Conservation (phyloP, 1,284 basidiomycete species). For the Albatrellus sp. region DNA sequence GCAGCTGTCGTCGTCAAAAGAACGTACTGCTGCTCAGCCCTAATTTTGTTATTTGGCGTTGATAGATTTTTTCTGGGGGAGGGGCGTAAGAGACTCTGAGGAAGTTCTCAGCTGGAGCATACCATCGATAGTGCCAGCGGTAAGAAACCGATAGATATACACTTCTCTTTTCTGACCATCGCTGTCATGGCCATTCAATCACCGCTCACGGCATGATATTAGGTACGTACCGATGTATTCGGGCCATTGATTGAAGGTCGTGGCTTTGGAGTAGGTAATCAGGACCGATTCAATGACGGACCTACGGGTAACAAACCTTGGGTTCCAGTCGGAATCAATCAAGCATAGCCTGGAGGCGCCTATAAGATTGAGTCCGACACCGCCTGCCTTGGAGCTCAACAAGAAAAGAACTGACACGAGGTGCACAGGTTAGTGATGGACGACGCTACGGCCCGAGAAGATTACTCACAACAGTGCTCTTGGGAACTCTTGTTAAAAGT, state of each 20-base stretch:
- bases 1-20: neutral
- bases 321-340: constrained; percentile 95
- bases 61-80: constrained; percentile 67
- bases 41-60: constrained; percentile 93
- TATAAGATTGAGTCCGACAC: constrained; percentile 89
- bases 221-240: constrained; percentile 72
- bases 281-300: constrained; percentile 4
- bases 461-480: constrained; percentile 46
- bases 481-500: constrained; percentile 70
- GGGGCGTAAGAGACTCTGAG: constrained; percentile 1
- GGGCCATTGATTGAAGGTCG: constrained; percentile 95
- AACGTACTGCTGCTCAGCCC: constrained; percentile 76
- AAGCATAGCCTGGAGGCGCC: constrained; percentile 79
- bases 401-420: constrained; percentile 69
- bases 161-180: constrained; percentile 92
- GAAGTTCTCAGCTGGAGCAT: constrained; percentile 7
- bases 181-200: constrained; percentile 25
- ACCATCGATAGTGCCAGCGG: constrained; percentile 71
- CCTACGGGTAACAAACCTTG: constrained; percentile 37
- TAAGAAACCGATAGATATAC: constrained; percentile 89
- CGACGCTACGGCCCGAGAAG: neutral
- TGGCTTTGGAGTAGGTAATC: constrained; percentile 33
- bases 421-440: constrained; percentile 1
- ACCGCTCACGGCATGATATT: neutral
- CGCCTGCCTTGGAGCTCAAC: constrained; percentile 91